Conservation (phyloP, 495 filamentous ascomycete species). For the Penicillium cosmopolitanum region DNA sequence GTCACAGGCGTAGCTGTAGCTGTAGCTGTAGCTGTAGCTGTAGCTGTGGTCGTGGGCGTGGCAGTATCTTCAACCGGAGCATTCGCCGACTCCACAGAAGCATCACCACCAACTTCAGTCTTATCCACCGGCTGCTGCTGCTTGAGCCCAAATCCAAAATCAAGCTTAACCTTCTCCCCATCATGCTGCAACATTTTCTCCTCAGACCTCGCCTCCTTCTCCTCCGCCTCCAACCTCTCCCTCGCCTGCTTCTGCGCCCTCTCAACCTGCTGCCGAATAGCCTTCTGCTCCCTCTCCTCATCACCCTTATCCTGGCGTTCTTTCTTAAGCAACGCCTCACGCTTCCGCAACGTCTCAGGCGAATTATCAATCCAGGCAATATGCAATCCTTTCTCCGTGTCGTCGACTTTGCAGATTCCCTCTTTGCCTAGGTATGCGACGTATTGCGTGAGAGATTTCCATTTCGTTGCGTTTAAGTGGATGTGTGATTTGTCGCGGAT, state of each 20-base stretch:
- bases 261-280: slow-evolving; percentile 79
- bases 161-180: slow-evolving; percentile 82
- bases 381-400: slow-evolving; percentile 83
- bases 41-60: slow-evolving; percentile 26
- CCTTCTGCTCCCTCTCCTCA: slow-evolving; percentile 80
- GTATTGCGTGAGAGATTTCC: slow-evolving; percentile 85
- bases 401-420: slow-evolving; percentile 83
- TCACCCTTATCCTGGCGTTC: slow-evolving; percentile 87
- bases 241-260: slow-evolving; percentile 60
- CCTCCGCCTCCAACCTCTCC: slow-evolving; percentile 48
- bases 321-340: slow-evolving; percentile 79
- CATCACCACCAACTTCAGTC: no score
- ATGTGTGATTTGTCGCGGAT: slow-evolving; percentile 54
- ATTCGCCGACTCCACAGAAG: slow-evolving; percentile 10
- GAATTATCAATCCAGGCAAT: slow-evolving; percentile 90
- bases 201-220: slow-evolving; percentile 33
- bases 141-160: slow-evolving; percentile 60
- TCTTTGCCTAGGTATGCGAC: slow-evolving; percentile 81
- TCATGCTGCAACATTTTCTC: slow-evolving; percentile 64
- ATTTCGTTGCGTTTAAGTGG: slow-evolving; percentile 92
- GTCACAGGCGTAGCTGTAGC: neutral
- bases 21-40: slow-evolving; percentile 17
- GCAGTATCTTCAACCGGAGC: slow-evolving; percentile 27
- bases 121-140: slow-evolving; percentile 31
- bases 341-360: slow-evolving; percentile 76